Percentiles rank a stretch among this genome's conserved stretches.
Conservation (phyloP, 1,284 basidiomycete genomes). For the Ceratobasidium theobromae region DNA sequence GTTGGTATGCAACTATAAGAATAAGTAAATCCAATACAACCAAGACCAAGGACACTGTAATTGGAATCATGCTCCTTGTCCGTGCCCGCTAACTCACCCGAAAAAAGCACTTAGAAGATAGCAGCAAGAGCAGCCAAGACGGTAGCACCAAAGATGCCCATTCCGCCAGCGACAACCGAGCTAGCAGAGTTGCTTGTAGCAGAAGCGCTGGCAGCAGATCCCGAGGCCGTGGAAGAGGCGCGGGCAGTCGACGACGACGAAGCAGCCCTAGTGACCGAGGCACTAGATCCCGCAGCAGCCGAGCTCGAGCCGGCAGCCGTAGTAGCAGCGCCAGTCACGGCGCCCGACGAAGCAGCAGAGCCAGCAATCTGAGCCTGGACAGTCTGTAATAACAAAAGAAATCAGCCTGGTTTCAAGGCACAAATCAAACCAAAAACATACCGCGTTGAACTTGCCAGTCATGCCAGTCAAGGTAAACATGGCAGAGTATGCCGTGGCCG, state of each 20-base stretch:
- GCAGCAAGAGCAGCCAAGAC: slow-evolving; percentile 14
- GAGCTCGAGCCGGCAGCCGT: background rate
- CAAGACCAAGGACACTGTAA: background rate
- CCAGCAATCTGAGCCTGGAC: slow-evolving; percentile 37
- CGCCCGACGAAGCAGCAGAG: slow-evolving; percentile 1
- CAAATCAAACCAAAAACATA: background rate
- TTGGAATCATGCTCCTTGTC: background rate
- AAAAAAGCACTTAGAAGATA: slow-evolving; percentile 3
- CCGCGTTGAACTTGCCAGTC: slow-evolving; percentile 37
- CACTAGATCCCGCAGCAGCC: background rate
- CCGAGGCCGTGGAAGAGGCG: background rate
- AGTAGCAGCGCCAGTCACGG: background rate
- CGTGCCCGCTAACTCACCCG: background rate
- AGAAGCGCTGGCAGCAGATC: background rate
- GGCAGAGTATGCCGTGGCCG: slow-evolving; percentile 48
- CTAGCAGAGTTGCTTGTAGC: slow-evolving; percentile 36
- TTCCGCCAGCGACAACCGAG: slow-evolving; percentile 3
- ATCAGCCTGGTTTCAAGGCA: background rate
- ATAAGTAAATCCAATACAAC: slow-evolving; percentile 25
- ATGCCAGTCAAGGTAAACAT: slow-evolving; percentile 42
- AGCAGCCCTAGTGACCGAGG: background rate
- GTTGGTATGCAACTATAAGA: slow-evolving; percentile 25
- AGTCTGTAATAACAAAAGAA: background rate
- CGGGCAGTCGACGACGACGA: background rate
- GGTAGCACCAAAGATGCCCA: slow-evolving; percentile 24